phyloP scores from a whole-genome alignment of 2,329 filamentous ascomycete genomes.

The Atkinsonella texensis region DNA sequence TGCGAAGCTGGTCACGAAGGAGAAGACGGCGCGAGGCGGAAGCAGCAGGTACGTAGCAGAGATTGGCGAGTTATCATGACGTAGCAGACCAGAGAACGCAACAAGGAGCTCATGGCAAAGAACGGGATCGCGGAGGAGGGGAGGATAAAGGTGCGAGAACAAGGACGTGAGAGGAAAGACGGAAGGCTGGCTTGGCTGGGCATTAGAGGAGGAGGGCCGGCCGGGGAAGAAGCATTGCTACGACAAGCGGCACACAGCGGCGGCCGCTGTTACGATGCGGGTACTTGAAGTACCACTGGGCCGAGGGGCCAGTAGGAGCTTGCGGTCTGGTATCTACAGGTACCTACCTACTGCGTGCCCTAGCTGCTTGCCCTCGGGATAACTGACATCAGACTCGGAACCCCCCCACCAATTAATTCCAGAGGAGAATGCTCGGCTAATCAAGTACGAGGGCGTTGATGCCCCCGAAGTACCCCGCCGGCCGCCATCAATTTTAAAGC shows the following conservation, averaged over 20 bases:
- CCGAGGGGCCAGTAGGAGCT: too few species aligned
- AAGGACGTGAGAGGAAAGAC: not conserved
- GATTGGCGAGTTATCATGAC: conserved; percentile 10
- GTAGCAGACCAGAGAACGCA: conserved; percentile 5
- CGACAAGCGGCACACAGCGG: not conserved
- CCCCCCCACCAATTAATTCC: too few species aligned
- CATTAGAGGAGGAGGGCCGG: conserved; percentile 5
- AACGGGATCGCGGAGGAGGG: conserved; percentile 1
- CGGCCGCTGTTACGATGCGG: not conserved
- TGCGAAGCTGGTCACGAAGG: conserved; percentile 10
- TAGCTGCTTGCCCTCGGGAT: too few species aligned
- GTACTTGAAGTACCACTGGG: not conserved
- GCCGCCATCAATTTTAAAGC: not conserved
- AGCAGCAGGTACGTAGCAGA: conserved; percentile 3
- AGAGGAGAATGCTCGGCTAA: conserved; percentile 6
- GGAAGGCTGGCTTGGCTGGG: conserved; percentile 1
- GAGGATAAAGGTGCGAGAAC: conserved; percentile 3
- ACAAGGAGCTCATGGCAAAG: conserved; percentile 7
- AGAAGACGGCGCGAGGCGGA: conserved; percentile 4
- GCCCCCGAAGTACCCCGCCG: not conserved
- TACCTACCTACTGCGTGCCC: too few species aligned
- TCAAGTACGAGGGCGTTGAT: not conserved
- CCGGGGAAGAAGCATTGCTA: conserved; percentile 1
- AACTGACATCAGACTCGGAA: not conserved
- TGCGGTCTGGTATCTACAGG: too few species aligned